phyloP scores from a whole-genome alignment of 495 filamentous ascomycete genomes.

The Mytilinidion resinicola region DNA sequence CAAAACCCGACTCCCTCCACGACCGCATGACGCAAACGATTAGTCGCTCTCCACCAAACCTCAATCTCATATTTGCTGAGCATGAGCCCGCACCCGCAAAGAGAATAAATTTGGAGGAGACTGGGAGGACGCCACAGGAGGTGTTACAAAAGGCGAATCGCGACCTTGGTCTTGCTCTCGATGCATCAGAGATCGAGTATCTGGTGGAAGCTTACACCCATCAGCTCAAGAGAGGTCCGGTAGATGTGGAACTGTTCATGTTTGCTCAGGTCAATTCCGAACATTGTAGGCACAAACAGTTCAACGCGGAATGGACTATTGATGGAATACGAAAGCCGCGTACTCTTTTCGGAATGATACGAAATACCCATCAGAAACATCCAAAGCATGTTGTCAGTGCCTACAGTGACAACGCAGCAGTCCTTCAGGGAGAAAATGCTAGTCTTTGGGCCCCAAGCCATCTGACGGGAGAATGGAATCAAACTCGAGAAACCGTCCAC shows the following conservation, averaged over 20 bases:
- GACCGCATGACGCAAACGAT: slow-evolving; percentile 92
- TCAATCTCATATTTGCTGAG: slow-evolving; percentile 72
- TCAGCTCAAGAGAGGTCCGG: slow-evolving; percentile 62
- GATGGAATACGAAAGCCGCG: slow-evolving; percentile 72
- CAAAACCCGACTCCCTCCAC: slow-evolving; percentile 66
- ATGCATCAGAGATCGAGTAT: slow-evolving; percentile 88
- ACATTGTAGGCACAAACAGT: slow-evolving; percentile 73
- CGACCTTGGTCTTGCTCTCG: slow-evolving; percentile 74
- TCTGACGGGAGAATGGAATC: slow-evolving; percentile 77
- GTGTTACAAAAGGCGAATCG: slow-evolving; percentile 77
- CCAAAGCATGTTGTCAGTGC: slow-evolving; percentile 81
- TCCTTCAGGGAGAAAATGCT: slow-evolving; percentile 68
- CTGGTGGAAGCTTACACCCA: slow-evolving; percentile 75
- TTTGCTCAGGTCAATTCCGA: slow-evolving; percentile 94
- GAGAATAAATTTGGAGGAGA: slow-evolving; percentile 62
- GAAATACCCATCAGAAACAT: slow-evolving; percentile 77
- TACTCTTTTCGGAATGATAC: slow-evolving; percentile 90
- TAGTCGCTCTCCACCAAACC: slow-evolving; percentile 55
- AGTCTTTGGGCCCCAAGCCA: slow-evolving; percentile 81
- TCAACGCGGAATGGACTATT: slow-evolving; percentile 97
- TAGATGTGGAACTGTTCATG: slow-evolving; percentile 97
- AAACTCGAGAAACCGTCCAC: slow-evolving; percentile 81
- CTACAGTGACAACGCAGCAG: slow-evolving; percentile 96
- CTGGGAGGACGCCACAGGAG: slow-evolving; percentile 55
- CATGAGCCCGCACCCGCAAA: slow-evolving; percentile 62